These are phyloP conservation scores for Nicotiana noctiflora DNA, from an alignment of 257 asterid species.

Conservation along the genomic window DNA sequence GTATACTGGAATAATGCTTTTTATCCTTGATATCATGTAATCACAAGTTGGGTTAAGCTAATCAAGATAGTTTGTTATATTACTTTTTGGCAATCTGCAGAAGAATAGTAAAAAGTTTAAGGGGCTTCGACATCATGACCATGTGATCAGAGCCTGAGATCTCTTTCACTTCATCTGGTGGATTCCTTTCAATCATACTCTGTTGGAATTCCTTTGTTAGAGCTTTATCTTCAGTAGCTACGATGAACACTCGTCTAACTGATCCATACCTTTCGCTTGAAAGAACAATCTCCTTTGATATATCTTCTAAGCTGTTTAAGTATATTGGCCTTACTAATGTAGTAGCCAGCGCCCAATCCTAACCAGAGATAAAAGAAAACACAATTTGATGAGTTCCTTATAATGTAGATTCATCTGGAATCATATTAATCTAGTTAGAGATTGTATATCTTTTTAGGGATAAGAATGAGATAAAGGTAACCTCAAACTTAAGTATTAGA, in stretches of 20 bases:
- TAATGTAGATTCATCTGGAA: background rate
- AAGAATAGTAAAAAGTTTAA: slow-evolving; percentile 17
- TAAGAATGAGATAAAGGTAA: too few species aligned
- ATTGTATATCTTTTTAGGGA: too few species aligned
- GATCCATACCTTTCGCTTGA: slow-evolving; percentile 16
- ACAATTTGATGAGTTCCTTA: background rate
- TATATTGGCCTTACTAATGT: slow-evolving; percentile 17
- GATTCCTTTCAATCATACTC: slow-evolving; percentile 28
- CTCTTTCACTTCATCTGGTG: slow-evolving; percentile 29
- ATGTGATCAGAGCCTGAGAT: slow-evolving; percentile 35
- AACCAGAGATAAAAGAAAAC: background rate
- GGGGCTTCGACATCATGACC: slow-evolving; percentile 31
- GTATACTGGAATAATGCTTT: background rate
- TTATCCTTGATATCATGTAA: background rate
- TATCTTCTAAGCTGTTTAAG: slow-evolving; percentile 7
- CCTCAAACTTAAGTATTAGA: too few species aligned
- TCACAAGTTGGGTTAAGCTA: background rate
- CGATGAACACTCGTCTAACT: slow-evolving; percentile 22
- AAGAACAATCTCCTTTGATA: slow-evolving; percentile 12
- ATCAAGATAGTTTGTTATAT: background rate
- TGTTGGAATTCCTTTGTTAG: slow-evolving; percentile 11
- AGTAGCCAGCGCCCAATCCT: slow-evolving; percentile 34
- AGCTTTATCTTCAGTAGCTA: slow-evolving; percentile 21
- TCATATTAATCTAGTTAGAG: too few species aligned
- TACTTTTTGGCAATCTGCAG: slow-evolving; percentile 4